These are phyloP conservation scores for Aspergillus flavus DNA, from an alignment of 2,329 filamentous ascomycete genomes.

Conservation along the genomic window DNA sequence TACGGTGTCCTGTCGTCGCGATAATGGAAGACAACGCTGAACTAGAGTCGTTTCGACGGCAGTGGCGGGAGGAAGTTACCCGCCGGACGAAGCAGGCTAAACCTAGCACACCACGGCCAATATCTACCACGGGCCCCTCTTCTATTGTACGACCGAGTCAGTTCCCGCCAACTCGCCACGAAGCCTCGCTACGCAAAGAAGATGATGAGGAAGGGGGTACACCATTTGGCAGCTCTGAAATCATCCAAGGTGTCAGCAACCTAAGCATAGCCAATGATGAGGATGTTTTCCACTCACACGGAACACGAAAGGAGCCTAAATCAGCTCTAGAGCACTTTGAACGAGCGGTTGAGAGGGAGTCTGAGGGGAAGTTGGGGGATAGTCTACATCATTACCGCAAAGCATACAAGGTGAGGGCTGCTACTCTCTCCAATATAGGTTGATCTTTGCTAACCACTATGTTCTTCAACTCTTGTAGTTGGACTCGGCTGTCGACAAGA, in stretches of 20 bases:
- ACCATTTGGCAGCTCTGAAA: constrained; percentile 30
- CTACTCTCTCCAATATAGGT: neutral
- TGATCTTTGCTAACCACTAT: constrained; percentile 15
- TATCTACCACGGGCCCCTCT: constrained; percentile 19
- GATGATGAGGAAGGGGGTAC: constrained; percentile 35
- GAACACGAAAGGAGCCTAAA: constrained; percentile 55
- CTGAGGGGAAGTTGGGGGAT: constrained; percentile 81
- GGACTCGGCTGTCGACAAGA: constrained; percentile 79
- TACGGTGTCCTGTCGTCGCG: constrained; percentile 13
- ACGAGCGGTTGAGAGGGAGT: constrained; percentile 84
- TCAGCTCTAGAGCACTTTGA: constrained; percentile 94
- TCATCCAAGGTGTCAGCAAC: constrained; percentile 39
- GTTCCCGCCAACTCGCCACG: constrained; percentile 44
- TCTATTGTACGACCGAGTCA: constrained; percentile 26
- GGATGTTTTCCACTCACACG: constrained; percentile 39
- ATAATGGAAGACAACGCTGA: constrained; percentile 62
- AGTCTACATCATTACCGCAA: constrained; percentile 86
- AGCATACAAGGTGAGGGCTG: constrained; percentile 73
- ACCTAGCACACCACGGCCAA: constrained; percentile 18
- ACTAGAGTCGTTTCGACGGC: constrained; percentile 79
- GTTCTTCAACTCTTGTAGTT: constrained; percentile 57
- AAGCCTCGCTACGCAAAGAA: constrained; percentile 40
- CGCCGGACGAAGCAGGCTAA: constrained; percentile 44
- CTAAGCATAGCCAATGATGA: constrained; percentile 41
- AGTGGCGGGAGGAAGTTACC: constrained; percentile 82